These are phyloP conservation scores for Polygonum aviculare DNA, from an alignment of 148 eudicot genomes.

Conservation along the genomic window DNA sequence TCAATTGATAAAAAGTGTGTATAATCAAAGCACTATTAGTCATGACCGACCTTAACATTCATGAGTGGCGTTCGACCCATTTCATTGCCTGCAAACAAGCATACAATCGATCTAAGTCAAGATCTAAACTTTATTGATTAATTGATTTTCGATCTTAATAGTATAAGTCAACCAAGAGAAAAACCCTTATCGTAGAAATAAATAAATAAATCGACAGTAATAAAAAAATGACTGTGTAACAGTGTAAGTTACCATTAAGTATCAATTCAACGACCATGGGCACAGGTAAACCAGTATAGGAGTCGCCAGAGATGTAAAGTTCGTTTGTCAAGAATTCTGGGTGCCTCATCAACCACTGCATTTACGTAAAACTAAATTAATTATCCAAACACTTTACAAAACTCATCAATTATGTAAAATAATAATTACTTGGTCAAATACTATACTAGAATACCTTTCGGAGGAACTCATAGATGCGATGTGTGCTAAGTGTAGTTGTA, in stretches of 20 bases:
- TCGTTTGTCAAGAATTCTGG: constrained; percentile 21
- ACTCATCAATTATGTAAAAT: too few relatives aligned
- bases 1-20: too few relatives aligned
- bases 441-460: constrained; percentile 6
- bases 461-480: constrained; percentile 13
- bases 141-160: too few relatives aligned
- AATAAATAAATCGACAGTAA: neutral
- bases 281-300: constrained; percentile 22
- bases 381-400: neutral
- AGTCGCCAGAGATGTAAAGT: constrained; percentile 25
- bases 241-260: constrained; percentile 17
- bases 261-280: constrained; percentile 26
- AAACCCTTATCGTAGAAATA: too few relatives aligned
- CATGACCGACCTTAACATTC: constrained; percentile 12
- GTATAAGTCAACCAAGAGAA: too few relatives aligned
- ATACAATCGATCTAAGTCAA: neutral
- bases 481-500: constrained; percentile 8
- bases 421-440: neutral
- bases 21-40: too few relatives aligned
- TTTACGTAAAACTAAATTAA: neutral
- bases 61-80: constrained; percentile 4
- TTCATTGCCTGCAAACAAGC: constrained; percentile 14
- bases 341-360: constrained; percentile 29
- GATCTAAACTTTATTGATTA: neutral
- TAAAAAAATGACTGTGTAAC: too few relatives aligned